phyloP scores from a whole-genome alignment of 2,329 filamentous ascomycete genomes.

The Fusarium succisae region DNA sequence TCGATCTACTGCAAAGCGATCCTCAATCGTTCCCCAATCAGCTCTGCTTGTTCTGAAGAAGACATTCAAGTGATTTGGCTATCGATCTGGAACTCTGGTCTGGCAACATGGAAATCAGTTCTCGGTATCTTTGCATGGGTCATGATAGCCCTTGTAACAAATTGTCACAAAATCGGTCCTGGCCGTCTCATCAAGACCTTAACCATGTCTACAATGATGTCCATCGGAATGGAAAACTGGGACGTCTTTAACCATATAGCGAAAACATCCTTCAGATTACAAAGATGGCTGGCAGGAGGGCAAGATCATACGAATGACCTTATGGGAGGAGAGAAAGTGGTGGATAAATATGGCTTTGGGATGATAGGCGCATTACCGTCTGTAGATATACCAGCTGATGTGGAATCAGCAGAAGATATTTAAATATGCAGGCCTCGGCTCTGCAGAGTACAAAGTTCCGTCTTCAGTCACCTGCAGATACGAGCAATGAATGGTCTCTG shows the following conservation, averaged over 20 bases:
- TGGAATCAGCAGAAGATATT: conserved; percentile 3
- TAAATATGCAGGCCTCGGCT: background rate
- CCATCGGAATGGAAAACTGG: conserved; percentile 61
- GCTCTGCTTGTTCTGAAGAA: conserved; percentile 48
- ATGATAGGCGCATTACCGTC: conserved; percentile 33
- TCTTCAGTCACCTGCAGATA: background rate
- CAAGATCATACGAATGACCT: conserved; percentile 29
- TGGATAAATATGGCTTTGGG: conserved; percentile 41
- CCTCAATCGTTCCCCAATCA: conserved; percentile 53
- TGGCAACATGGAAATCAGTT: conserved; percentile 57
- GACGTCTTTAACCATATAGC: conserved; percentile 53
- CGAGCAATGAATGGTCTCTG: background rate
- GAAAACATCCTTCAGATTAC: conserved; percentile 50
- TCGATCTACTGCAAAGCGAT: conserved; percentile 60
- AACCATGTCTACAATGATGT: conserved; percentile 54
- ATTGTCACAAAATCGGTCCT: conserved; percentile 51
- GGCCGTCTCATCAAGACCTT: conserved; percentile 58
- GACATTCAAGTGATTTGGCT: conserved; percentile 58
- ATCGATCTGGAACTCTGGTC: conserved; percentile 57
- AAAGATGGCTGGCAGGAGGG: conserved; percentile 53
- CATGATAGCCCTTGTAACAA: conserved; percentile 53
- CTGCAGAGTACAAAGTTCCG: background rate
- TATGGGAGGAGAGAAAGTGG: conserved; percentile 38
- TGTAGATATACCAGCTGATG: conserved; percentile 24
- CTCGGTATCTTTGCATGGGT: conserved; percentile 62